Evolutionary conservation across 2,329 filamentous ascomycete species (phyloP).

Genomic region (Paecilomyces variotii): DNA sequence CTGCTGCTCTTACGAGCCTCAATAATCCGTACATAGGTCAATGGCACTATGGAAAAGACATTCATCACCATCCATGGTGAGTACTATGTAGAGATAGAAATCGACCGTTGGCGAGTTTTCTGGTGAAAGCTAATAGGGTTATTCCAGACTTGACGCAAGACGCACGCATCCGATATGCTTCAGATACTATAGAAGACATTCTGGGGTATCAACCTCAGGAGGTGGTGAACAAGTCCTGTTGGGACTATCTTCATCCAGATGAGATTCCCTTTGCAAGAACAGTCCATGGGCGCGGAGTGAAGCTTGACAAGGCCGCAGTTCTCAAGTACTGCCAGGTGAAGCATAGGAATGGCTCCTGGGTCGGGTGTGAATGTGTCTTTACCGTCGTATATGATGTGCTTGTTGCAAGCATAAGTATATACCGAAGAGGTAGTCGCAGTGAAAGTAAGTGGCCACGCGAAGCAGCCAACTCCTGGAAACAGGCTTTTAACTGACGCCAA

Average conservation of each 20-base stretch:
- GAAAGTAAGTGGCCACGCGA: conserved; percentile 53
- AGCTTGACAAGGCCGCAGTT: conserved; percentile 76
- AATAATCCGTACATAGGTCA: background rate
- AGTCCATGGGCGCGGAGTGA: conserved; percentile 64
- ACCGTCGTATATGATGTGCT: conserved; percentile 82
- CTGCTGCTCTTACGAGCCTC: background rate
- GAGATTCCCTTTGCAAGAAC: conserved; percentile 68
- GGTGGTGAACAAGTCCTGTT: conserved; percentile 66
- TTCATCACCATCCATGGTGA: conserved; percentile 7
- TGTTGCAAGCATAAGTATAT: conserved; percentile 76
- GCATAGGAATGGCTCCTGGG: conserved; percentile 61
- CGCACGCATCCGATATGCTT: conserved; percentile 73
- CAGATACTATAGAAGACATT: conserved; percentile 75
- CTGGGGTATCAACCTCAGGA: conserved; percentile 71
- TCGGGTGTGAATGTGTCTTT: conserved; percentile 82
- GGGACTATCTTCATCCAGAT: conserved; percentile 79
- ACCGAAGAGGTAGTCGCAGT: conserved; percentile 59
- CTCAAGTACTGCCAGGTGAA: conserved; percentile 70
- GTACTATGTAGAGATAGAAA: background rate
- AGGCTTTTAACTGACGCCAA: background rate
- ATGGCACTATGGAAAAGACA: conserved; percentile 1
- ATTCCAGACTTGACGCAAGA: conserved; percentile 61
- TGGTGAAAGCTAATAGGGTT: conserved; percentile 7
- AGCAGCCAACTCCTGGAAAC: background rate
- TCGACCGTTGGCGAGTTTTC: background rate